Conservation (phyloP, 2,329 filamentous ascomycete species). For the Neocucurbitaria cava region DNA sequence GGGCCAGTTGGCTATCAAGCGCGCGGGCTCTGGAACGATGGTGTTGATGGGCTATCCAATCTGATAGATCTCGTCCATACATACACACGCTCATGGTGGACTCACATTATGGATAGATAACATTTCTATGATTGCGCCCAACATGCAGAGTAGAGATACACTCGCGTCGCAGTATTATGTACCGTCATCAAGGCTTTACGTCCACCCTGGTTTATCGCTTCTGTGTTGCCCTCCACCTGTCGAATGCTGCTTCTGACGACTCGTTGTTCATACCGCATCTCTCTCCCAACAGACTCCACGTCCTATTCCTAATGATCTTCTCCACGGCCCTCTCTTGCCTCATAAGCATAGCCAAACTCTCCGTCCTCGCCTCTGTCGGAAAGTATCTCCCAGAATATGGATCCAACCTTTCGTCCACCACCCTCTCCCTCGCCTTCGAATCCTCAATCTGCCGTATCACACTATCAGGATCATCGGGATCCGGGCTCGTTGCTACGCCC, state of each 20-base stretch:
- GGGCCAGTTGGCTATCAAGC: no score
- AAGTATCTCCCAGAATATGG: conserved; percentile 89
- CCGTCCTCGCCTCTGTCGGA: conserved; percentile 78
- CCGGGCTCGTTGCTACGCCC: conserved; percentile 82
- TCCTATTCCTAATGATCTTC: conserved; percentile 78
- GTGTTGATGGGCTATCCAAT: no score
- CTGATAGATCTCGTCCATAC: no score
- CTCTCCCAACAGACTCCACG: conserved; percentile 79
- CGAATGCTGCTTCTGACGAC: conserved; percentile 49
- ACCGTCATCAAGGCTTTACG: background rate
- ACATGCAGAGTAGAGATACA: conserved; percentile 13
- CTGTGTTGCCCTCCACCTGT: conserved; percentile 39
- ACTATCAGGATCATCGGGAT: conserved; percentile 84
- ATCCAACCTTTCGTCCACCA: conserved; percentile 88
- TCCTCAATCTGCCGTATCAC: conserved; percentile 73
- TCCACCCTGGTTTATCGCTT: conserved; percentile 1
- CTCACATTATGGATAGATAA: background rate
- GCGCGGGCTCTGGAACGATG: no score
- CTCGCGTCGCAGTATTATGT: background rate
- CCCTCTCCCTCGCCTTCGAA: conserved; percentile 71
- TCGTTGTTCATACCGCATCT: conserved; percentile 69
- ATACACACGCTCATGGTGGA: no score
- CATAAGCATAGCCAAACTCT: conserved; percentile 75
- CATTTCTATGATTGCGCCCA: background rate
- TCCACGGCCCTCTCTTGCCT: conserved; percentile 80